Base-by-base conservation (phyloP, 2,329 filamentous ascomycete genomes). In the Neophaeococcomyces aloes region DNA sequence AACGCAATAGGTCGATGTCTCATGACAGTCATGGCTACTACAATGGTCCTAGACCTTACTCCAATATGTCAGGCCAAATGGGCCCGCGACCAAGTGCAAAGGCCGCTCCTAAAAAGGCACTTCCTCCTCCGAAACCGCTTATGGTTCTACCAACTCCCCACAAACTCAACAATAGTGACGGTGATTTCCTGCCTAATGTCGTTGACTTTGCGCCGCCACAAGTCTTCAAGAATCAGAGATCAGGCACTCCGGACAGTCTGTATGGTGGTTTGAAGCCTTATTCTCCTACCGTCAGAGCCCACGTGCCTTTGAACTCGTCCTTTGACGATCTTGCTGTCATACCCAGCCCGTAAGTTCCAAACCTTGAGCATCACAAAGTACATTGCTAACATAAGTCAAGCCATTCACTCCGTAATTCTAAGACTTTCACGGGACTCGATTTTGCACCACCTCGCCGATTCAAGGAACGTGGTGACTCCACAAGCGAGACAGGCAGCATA, bases 341-440 rank as follows among this genome's bases (percentile, higher is more conserved):
- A 51, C 91, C 91, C 29, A 95, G 87, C 73, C 87, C 91, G 78
- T 89, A 78, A 83, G 84, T 83, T 50, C n/a, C n/a, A n/a, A n/a
- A n/a, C n/a, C n/a, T n/a, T n/a, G n/a, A n/a, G n/a, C n/a, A n/a
- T n/a, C n/a, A n/a, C 25, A 23, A 27, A 7, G 11, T n/a, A 19
- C 15, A 13, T 15, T 45, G 37, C 47, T 50, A 50, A 50, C 33
- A 21, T 7, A 38, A 21, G 27, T 23, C 29, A 48, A 70, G 68
- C 39, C 65, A 71, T 53, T 60, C 65, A 36, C 55, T 72, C 47
- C 63, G 69, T 31, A 70, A 69, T 55, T 72, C 69, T 6, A 64
- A 66, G 34, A 66, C 67, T 1, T 72, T 61, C 51, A 69, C 67
- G 2, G 64, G 59, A 27, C 57, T 72, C 35, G 69, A 71, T 53